Evolutionary conservation across 495 filamentous ascomycete species (phyloP).

Genomic region (Tuber melanosporum): DNA sequence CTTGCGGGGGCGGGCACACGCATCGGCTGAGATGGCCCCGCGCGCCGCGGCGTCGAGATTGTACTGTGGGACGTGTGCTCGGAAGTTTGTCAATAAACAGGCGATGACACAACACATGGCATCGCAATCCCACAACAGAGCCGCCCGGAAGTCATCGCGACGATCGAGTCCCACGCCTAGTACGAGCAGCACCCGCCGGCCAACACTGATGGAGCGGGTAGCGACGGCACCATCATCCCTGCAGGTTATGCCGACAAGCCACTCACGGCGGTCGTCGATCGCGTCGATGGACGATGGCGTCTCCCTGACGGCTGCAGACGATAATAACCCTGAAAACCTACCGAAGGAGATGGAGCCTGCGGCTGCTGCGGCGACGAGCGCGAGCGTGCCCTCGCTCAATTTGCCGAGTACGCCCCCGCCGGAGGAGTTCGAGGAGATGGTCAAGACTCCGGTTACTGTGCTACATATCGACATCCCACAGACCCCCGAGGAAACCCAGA

Average conservation of each 20-base stretch:
- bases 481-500: conserved; percentile 1
- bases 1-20: background rate
- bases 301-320: background rate
- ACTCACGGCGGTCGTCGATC: background rate
- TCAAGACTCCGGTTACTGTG: conserved; percentile 4
- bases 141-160: background rate
- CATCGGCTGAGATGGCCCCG: background rate
- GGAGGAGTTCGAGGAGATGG: background rate
- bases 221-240: conserved; percentile 2
- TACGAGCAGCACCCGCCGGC: background rate
- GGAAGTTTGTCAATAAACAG: conserved; percentile 4
- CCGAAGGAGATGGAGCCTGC: background rate
- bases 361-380: background rate
- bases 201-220: background rate
- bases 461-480: background rate
- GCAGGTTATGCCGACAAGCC: background rate
- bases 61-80: background rate
- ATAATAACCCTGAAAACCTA: background rate
- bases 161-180: background rate
- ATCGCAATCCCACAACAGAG: background rate
- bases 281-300: conserved; percentile 3
- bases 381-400: background rate
- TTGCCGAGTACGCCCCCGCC: background rate
- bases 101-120: conserved; percentile 3
- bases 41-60: background rate